These are phyloP conservation scores for Stenogyne calaminthoides DNA, from an alignment of 305 asterid species.

Conservation along the genomic window DNA sequence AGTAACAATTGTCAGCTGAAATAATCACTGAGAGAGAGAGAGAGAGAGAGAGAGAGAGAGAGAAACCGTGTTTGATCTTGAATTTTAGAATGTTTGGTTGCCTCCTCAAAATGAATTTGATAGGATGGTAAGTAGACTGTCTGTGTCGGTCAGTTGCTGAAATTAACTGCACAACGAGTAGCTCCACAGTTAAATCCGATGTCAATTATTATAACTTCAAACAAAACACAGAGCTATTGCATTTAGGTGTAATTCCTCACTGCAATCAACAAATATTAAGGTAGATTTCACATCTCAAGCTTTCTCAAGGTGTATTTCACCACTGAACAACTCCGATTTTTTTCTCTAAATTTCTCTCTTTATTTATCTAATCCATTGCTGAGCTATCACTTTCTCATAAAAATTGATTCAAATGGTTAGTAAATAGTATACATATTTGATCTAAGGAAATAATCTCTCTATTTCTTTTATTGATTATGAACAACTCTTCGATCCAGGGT, in stretches of 20 bases:
- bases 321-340: neutral
- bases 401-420: neutral
- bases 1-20: constrained; percentile 24
- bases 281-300: neutral
- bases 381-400: neutral
- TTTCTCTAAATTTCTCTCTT: neutral
- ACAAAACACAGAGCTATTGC: neutral
- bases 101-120: constrained; percentile 86
- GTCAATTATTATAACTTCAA: neutral
- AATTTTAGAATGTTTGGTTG: constrained; percentile 75
- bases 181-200: constrained; percentile 11
- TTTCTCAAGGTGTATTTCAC: neutral
- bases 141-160: constrained; percentile 91
- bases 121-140: constrained; percentile 90
- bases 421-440: neutral
- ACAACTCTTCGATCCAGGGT: neutral
- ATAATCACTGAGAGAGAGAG: neutral
- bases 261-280: neutral
- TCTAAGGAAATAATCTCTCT: neutral
- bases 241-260: neutral
- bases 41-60: neutral
- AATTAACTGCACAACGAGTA: constrained; percentile 65
- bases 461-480: neutral
- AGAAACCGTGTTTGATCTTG: constrained; percentile 85
- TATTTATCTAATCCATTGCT: neutral